Evolutionary conservation across 352 stramenopile genomes (phyloP).

Genomic region (Phytophthora pisi): DNA sequence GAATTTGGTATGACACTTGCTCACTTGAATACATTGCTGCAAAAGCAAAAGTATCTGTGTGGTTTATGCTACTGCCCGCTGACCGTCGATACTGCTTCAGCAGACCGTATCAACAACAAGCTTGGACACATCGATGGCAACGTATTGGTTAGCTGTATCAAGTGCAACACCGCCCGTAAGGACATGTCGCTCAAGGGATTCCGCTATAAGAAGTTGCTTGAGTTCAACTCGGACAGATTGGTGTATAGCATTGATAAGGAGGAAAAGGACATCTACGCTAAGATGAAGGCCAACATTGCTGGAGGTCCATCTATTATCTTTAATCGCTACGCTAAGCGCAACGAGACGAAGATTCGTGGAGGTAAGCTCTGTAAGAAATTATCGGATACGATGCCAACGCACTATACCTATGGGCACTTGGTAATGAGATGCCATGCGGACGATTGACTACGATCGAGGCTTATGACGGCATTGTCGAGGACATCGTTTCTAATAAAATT

Average conservation of each 20-base stretch:
- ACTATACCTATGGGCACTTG: too few relatives aligned
- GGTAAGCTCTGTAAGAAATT: constrained; percentile 15
- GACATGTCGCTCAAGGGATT: constrained; percentile 31
- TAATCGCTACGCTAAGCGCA: constrained; percentile 17
- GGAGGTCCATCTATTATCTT: constrained; percentile 3
- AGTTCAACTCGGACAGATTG: constrained; percentile 15
- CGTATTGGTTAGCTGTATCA: constrained; percentile 26
- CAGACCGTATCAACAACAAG: too few relatives aligned
- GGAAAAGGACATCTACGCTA: constrained; percentile 10
- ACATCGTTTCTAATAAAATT: constrained; percentile 22
- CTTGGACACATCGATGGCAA: constrained; percentile 20
- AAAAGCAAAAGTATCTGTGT: constrained; percentile 30
- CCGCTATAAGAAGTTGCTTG: constrained; percentile 25
- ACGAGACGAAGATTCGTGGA: constrained; percentile 12
- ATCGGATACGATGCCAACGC: constrained; percentile 26
- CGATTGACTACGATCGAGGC: constrained; percentile 11
- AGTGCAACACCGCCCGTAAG: constrained; percentile 35
- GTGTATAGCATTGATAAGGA: constrained; percentile 10
- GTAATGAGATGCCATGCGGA: constrained; percentile 47
- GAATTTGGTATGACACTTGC: constrained; percentile 25
- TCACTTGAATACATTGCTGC: constrained; percentile 26
- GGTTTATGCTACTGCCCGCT: constrained; percentile 24
- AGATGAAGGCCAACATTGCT: constrained; percentile 15
- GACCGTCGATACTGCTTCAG: constrained; percentile 29
- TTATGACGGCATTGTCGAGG: constrained; percentile 9